These are phyloP conservation scores for Effrenium voratum DNA, from an alignment of 73 alveolate genomes.

Conservation along the genomic window DNA sequence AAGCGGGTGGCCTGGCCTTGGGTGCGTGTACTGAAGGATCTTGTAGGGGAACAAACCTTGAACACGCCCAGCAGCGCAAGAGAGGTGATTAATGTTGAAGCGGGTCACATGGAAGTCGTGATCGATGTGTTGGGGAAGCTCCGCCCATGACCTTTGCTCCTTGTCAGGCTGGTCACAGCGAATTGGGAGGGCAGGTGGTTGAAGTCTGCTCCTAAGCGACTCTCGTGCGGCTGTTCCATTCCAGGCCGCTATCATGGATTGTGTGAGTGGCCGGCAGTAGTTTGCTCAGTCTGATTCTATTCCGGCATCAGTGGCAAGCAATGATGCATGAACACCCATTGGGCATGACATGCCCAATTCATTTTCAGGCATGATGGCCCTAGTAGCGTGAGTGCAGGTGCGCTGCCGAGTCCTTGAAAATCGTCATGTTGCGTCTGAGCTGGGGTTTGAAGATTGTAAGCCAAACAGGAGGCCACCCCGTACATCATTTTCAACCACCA, in stretches of 20 bases:
- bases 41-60: not conserved
- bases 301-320: not conserved
- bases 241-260: not conserved
- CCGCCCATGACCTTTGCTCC: no score
- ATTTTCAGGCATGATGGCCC: not conserved
- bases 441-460: no score
- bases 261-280: not conserved
- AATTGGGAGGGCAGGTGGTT: not conserved
- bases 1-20: not conserved
- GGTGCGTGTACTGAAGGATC: no score
- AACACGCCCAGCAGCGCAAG: not conserved
- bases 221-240: no score
- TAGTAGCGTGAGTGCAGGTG: no score
- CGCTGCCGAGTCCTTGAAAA: no score
- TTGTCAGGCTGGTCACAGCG: constrained; percentile 39
- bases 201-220: not conserved
- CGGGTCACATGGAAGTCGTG: not conserved
- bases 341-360: not conserved
- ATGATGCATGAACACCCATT: not conserved
- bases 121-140: not conserved
- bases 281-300: not conserved
- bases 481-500: no score
- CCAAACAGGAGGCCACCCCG: no score
- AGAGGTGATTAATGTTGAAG: not conserved
- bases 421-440: no score